These are phyloP conservation scores for Aspergillus aculeatus DNA, from an alignment of 2,329 filamentous ascomycete species.

Conservation along the genomic window DNA sequence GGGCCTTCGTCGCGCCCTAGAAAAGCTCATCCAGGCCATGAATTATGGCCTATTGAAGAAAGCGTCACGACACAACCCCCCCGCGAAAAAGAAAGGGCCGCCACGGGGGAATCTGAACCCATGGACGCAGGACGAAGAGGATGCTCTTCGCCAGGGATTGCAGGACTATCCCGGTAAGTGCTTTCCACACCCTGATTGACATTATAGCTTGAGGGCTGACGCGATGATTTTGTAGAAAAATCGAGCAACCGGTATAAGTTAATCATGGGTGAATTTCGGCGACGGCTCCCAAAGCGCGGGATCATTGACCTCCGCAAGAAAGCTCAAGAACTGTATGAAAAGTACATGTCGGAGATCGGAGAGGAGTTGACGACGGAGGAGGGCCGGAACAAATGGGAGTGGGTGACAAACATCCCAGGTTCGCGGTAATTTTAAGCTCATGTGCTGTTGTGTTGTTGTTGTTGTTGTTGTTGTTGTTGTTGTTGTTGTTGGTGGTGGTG, in stretches of 20 bases:
- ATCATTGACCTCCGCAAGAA: conserved; percentile 20
- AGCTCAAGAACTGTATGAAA: conserved; percentile 14
- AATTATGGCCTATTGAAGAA: conserved; percentile 1
- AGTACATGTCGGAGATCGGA: conserved; percentile 5
- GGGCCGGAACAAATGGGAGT: conserved; percentile 20
- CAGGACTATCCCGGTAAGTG: conserved; percentile 21
- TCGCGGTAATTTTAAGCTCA: neutral
- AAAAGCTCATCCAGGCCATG: conserved; percentile 14
- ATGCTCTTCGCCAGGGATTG: conserved; percentile 27
- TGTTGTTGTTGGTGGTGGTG: no score
- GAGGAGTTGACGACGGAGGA: conserved; percentile 17
- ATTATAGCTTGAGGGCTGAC: neutral
- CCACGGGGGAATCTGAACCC: neutral
- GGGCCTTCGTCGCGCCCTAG: conserved; percentile 11
- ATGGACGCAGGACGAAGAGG: conserved; percentile 27
- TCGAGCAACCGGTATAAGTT: conserved; percentile 25
- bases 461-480: no score
- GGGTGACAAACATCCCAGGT: conserved; percentile 22
- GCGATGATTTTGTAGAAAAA: neutral
- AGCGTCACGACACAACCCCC: neutral
- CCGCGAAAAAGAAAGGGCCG: neutral
- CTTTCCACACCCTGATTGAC: neutral
- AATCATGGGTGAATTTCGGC: conserved; percentile 21
- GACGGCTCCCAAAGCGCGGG: conserved; percentile 16
- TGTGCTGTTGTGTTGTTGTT: no score